Conservation (phyloP, 768 basidiomycete species). For the Pulveroboletus frians region DNA sequence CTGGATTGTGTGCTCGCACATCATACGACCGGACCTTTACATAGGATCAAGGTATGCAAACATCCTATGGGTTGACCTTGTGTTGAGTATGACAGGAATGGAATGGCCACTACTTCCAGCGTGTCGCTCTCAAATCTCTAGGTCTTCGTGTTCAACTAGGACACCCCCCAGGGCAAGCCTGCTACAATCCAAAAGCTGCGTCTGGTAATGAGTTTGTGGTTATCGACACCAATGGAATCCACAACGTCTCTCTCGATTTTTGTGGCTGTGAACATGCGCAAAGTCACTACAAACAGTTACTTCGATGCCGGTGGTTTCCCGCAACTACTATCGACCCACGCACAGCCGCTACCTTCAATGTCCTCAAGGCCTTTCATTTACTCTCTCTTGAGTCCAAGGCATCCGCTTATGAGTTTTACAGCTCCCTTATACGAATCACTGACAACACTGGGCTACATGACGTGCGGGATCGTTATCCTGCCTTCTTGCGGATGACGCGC, state of each 20-base stretch:
- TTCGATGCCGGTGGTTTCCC: neutral
- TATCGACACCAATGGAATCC: neutral
- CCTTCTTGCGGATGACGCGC: neutral
- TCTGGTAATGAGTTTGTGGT: neutral
- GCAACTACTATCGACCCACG: neutral
- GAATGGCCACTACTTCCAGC: neutral
- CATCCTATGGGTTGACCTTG: neutral
- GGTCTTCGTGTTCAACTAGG: slow-evolving; percentile 1
- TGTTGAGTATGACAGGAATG: neutral
- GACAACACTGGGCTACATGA: too few relatives aligned
- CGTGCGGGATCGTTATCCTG: too few relatives aligned
- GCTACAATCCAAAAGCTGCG: neutral
- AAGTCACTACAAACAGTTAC: neutral
- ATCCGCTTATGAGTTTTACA: neutral
- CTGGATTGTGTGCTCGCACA: neutral
- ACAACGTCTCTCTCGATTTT: neutral
- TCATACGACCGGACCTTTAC: neutral
- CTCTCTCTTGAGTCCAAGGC: neutral
- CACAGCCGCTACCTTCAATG: neutral
- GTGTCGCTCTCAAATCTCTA: neutral
- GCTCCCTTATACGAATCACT: neutral
- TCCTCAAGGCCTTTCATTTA: slow-evolving; percentile 1
- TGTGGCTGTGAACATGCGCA: neutral
- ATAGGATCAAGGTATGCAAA: neutral
- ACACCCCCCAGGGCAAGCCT: neutral